phyloP scores from a whole-genome alignment of 331 rosid species.

The Ulmus americana region DNA sequence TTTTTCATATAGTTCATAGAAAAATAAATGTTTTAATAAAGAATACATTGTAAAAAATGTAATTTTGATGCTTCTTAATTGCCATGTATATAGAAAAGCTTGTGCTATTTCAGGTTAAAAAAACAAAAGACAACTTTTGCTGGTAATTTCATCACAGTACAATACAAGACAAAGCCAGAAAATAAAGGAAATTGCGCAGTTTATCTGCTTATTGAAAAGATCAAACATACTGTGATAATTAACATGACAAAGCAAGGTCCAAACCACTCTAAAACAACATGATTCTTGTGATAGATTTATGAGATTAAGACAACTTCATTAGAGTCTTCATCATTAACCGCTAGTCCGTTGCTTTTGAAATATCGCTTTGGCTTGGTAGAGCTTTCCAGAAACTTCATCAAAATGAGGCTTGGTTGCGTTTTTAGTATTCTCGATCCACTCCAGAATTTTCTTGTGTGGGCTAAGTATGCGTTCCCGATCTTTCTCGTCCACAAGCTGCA shows the following conservation, averaged over 20 bases:
- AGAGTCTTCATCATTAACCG: conserved; percentile 14
- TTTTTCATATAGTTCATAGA: too few relatives aligned
- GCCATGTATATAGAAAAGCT: conserved; percentile 1
- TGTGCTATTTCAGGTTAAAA: background rate
- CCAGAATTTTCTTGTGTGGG: conserved; percentile 71
- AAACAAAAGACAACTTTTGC: background rate
- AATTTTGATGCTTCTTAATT: background rate
- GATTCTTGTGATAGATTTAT: background rate
- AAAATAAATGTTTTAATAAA: background rate
- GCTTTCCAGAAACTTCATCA: conserved; percentile 60
- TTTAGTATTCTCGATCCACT: conserved; percentile 74
- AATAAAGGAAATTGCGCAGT: too few relatives aligned
- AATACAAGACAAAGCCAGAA: background rate
- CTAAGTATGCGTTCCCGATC: conserved; percentile 57
- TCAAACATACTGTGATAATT: background rate
- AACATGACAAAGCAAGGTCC: background rate
- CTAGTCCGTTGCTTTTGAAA: conserved; percentile 25
- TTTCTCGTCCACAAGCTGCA: conserved; percentile 64
- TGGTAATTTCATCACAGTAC: background rate
- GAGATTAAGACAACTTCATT: background rate
- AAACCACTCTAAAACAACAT: background rate
- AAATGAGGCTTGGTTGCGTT: conserved; percentile 73
- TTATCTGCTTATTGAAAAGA: background rate
- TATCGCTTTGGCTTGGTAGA: conserved; percentile 40
- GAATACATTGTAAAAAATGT: background rate